Conservation (phyloP, 1,284 basidiomycete genomes). For the Porodaedalea pini region DNA sequence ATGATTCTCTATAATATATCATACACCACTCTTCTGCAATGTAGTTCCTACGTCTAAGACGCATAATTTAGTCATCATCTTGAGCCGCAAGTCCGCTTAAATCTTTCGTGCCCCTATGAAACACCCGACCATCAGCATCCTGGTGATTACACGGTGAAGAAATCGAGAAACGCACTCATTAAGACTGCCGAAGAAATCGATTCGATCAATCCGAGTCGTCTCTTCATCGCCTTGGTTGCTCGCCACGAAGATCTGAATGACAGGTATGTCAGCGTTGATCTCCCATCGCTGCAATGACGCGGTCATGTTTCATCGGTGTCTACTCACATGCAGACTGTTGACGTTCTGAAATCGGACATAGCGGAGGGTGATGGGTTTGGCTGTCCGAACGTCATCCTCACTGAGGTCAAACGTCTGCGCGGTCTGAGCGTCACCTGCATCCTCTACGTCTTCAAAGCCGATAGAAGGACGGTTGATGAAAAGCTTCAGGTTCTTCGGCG, state of each 20-base stretch:
- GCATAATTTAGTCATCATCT: slow-evolving; percentile 31
- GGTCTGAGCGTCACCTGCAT: slow-evolving; percentile 44
- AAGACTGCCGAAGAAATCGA: slow-evolving; percentile 69
- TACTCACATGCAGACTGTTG: slow-evolving; percentile 63
- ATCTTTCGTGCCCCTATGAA: slow-evolving; percentile 49
- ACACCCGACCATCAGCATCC: slow-evolving; percentile 13
- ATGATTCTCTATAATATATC: neutral
- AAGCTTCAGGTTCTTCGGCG: slow-evolving; percentile 65
- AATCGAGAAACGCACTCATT: slow-evolving; percentile 47
- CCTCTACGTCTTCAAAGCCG: slow-evolving; percentile 65
- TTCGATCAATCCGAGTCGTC: slow-evolving; percentile 71
- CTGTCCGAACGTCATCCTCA: slow-evolving; percentile 50
- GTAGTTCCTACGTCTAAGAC: neutral
- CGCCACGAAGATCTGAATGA: slow-evolving; percentile 66
- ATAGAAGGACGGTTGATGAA: slow-evolving; percentile 64
- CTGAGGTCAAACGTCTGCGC: slow-evolving; percentile 55
- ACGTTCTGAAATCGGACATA: slow-evolving; percentile 81
- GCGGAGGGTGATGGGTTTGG: slow-evolving; percentile 58
- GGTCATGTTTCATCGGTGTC: neutral
- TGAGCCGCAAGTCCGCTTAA: slow-evolving; percentile 51
- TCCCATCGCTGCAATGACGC: neutral
- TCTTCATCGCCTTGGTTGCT: slow-evolving; percentile 75
- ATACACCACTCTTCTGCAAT: neutral
- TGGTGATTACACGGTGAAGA: neutral
- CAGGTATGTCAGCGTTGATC: neutral